These are phyloP conservation scores for Colletotrichum tofieldiae DNA, from an alignment of 2,329 filamentous ascomycete genomes.

Conservation along the genomic window DNA sequence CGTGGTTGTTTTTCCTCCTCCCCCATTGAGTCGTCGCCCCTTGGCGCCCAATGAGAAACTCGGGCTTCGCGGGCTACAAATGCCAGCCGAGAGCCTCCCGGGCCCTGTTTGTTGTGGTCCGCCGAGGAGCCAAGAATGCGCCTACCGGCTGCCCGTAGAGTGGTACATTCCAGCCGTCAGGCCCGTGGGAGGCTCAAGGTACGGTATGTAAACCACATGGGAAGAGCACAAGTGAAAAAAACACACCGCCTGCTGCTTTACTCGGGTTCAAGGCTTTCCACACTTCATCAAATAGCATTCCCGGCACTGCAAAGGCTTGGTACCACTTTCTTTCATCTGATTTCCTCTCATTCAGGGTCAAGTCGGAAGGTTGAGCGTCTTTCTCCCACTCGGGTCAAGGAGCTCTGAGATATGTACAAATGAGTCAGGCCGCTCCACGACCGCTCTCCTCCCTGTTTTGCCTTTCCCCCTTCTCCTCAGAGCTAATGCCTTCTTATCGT, in stretches of 20 bases:
- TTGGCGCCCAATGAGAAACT: conserved; percentile 19
- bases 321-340: conserved; percentile 40
- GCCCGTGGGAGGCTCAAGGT: neutral
- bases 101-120: conserved; percentile 37
- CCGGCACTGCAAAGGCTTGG: neutral
- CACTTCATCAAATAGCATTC: conserved; percentile 31
- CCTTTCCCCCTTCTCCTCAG: conserved; percentile 10
- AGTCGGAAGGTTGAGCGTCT: conserved; percentile 33
- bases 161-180: conserved; percentile 33
- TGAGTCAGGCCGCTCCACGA: conserved; percentile 32
- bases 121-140: conserved; percentile 24
- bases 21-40: neutral
- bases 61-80: conserved; percentile 8
- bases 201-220: neutral
- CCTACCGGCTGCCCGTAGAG: conserved; percentile 21
- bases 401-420: conserved; percentile 41
- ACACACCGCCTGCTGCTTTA: neutral
- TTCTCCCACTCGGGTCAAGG: conserved; percentile 11
- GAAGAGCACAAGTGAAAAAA: neutral
- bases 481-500: neutral
- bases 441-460: conserved; percentile 22
- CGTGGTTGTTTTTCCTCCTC: neutral
- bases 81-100: conserved; percentile 10
- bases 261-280: neutral
- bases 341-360: conserved; percentile 34